Evolutionary conservation across 2,329 filamentous ascomycete species (phyloP), one percentile per base, ranked within the genome.

Genomic region (Aspergillus ruber): DNA sequence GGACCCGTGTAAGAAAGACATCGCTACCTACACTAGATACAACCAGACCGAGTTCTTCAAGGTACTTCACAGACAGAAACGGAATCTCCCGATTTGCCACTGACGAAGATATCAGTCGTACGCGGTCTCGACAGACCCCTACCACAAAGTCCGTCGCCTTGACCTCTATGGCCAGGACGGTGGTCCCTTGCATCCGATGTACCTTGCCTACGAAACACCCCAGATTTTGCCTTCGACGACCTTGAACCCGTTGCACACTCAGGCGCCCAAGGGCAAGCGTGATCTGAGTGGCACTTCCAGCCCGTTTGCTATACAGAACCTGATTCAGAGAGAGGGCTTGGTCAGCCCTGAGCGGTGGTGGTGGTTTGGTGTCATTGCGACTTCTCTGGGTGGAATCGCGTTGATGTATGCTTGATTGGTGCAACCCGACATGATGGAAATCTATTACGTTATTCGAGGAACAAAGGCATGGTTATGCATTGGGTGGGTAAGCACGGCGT

Each of bases 141-240:
- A 84, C 64, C 78, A 82, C 63, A 76, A 80, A 45, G 73, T 82
- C 49, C 73, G 72, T 39, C 80, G 84, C 46, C 76, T 88, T 20
- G 80, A 86, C 54, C 74, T 88, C 41, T 83, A 74, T 64, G 65
- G 76, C 56, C 81, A 77, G 56, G 81, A 86, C 60, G 84, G 84
- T 49, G 68, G 80, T 1, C 83, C 82, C 9, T 70, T 86, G 68
- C 78, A 83, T 55, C 84, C 84, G 9, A 75, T 88, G 73, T 88
- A 84, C 65, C 74, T 85, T 41, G 78, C 76, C 53, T 81, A 77
- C 61, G 74, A 67, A 10, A 79, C 82, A 4, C 83, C 84, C 0
- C 69, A 82, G 59, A 88, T 88, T 83, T 77, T 87, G 5, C 84
- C 84, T 2, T 86, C 84, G 3, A 73, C 74, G 9, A 85, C 82